Evolutionary conservation across 257 asterid species (phyloP).

Genomic region (Plectranthus barbatus): DNA sequence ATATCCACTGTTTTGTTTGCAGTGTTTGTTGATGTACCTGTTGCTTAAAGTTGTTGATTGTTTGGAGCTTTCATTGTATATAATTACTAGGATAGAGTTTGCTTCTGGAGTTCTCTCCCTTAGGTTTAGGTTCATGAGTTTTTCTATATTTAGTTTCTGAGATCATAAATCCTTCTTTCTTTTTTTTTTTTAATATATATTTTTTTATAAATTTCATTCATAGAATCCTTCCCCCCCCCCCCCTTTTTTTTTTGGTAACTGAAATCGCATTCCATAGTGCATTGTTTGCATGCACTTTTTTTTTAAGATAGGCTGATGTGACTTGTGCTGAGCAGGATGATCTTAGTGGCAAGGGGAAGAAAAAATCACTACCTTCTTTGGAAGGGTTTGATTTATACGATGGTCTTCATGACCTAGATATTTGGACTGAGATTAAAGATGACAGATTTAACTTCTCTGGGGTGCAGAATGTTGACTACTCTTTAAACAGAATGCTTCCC

Average conservation of each 20-base stretch:
- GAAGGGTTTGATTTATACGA: constrained; percentile 31
- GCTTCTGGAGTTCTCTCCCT: background rate
- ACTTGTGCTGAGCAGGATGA: constrained; percentile 19
- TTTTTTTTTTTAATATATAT: too few species aligned
- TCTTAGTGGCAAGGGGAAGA: constrained; percentile 4
- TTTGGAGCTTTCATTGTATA: too few species aligned
- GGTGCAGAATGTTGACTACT: constrained; percentile 11
- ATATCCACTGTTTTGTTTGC: too few species aligned
- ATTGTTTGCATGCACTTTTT: background rate
- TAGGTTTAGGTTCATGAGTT: background rate
- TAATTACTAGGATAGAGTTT: too few species aligned
- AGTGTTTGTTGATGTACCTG: too few species aligned
- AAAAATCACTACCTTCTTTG: background rate
- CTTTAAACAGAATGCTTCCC: constrained; percentile 8
- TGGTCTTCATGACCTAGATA: constrained; percentile 32
- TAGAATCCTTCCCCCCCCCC: background rate
- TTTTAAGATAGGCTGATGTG: background rate
- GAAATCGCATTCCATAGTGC: background rate
- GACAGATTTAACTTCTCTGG: constrained; percentile 16
- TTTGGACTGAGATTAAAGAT: constrained; percentile 20
- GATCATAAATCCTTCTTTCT: too few species aligned
- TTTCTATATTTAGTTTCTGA: background rate
- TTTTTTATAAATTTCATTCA: too few species aligned
- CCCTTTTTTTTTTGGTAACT: too few species aligned
- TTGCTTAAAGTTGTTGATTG: too few species aligned